These are phyloP conservation scores for Madurella mycetomatis DNA, from an alignment of 2,329 filamentous ascomycete species.

Conservation along the genomic window DNA sequence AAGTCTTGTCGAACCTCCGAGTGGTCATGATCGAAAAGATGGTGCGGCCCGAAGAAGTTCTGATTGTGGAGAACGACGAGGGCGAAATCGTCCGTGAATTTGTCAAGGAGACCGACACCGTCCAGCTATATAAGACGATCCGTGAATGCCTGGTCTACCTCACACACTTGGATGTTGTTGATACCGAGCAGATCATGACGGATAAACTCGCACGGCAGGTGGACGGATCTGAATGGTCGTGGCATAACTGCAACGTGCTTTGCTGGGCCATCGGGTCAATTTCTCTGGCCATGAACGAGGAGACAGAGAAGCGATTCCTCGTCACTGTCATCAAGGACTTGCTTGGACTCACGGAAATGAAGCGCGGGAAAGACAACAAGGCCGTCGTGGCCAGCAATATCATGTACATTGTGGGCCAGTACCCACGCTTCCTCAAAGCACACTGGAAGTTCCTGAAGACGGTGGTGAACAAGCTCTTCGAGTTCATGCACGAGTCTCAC, in stretches of 20 bases:
- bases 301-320: slow-evolving; percentile 96
- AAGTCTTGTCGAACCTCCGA: slow-evolving; percentile 87
- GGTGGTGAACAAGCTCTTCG: slow-evolving; percentile 98
- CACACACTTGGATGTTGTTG: slow-evolving; percentile 93
- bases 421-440: slow-evolving; percentile 95
- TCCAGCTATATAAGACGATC: slow-evolving; percentile 98
- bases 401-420: slow-evolving; percentile 99
- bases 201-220: slow-evolving; percentile 96
- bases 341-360: slow-evolving; percentile 95
- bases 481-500: slow-evolving; percentile 99
- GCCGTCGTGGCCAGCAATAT: slow-evolving; percentile 98
- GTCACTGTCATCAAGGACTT: slow-evolving; percentile 99
- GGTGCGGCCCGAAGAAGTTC: slow-evolving; percentile 94
- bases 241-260: slow-evolving; percentile 98
- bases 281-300: slow-evolving; percentile 97
- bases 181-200: slow-evolving; percentile 98
- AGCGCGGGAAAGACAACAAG: slow-evolving; percentile 99
- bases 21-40: slow-evolving; percentile 99
- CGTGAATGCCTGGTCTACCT: slow-evolving; percentile 95
- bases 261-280: slow-evolving; percentile 99
- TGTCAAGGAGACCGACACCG: slow-evolving; percentile 98
- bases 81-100: slow-evolving; percentile 98
- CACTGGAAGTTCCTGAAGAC: slow-evolving; percentile 99
- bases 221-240: slow-evolving; percentile 94
- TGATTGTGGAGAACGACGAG: slow-evolving; percentile 99